These are phyloP conservation scores for Ilyonectria sp. DNA, from an alignment of 2,329 filamentous ascomycete species.

Conservation along the genomic window DNA sequence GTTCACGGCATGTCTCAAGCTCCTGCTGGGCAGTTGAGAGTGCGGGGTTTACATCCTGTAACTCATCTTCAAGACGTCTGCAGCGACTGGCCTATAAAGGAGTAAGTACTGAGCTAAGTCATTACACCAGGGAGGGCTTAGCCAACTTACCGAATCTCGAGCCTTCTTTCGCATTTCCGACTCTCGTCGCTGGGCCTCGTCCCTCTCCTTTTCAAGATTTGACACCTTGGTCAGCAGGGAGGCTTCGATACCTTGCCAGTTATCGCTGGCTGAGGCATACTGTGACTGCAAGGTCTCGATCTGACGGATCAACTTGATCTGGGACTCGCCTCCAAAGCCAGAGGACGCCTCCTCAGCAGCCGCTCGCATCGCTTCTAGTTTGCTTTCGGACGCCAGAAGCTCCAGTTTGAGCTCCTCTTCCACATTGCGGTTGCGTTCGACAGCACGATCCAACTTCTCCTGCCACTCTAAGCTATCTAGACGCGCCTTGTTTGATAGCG, in stretches of 20 bases:
- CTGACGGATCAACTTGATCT: conserved; percentile 91
- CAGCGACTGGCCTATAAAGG: conserved; percentile 70
- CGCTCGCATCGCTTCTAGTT: conserved; percentile 88
- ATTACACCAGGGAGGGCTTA: background rate
- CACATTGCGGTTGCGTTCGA: conserved; percentile 76
- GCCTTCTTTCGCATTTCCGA: conserved; percentile 91
- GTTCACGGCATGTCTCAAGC: conserved; percentile 70
- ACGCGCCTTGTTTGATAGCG: conserved; percentile 78
- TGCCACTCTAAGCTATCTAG: conserved; percentile 79
- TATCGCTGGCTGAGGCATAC: conserved; percentile 93
- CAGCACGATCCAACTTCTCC: conserved; percentile 80
- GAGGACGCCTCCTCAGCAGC: conserved; percentile 92
- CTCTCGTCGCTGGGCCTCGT: conserved; percentile 87
- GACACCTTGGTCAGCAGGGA: conserved; percentile 84
- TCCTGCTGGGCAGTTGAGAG: conserved; percentile 77
- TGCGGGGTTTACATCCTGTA: conserved; percentile 78
- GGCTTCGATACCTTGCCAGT: conserved; percentile 97
- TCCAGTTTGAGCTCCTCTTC: conserved; percentile 89
- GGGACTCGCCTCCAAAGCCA: conserved; percentile 83
- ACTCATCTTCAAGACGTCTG: conserved; percentile 83
- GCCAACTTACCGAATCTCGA: conserved; percentile 81
- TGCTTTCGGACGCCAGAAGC: conserved; percentile 83
- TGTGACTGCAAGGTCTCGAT: conserved; percentile 97
- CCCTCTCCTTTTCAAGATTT: conserved; percentile 89
- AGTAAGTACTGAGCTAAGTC: conserved; percentile 29